Evolutionary conservation across 2,329 filamentous ascomycete species (phyloP).

Genomic region (Trichoderma lentiforme): DNA sequence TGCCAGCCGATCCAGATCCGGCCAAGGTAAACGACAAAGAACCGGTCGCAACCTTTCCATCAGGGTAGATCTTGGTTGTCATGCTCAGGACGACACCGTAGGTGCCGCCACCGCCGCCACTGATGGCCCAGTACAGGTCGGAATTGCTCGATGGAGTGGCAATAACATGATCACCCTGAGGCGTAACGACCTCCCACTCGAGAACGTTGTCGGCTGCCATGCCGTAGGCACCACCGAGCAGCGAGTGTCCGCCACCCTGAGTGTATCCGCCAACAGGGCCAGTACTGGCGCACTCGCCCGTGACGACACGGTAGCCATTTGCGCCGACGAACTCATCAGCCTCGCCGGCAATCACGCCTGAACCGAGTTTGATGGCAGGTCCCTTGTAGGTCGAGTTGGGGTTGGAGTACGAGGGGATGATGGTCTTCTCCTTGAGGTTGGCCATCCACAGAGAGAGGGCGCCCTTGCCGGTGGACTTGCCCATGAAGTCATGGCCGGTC

Average conservation of each 20-base stretch:
- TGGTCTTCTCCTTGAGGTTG: conserved; percentile 34
- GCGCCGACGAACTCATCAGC: too few species aligned
- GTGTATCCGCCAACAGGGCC: too few species aligned
- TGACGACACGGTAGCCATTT: conserved; percentile 45
- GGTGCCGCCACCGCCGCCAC: too few species aligned
- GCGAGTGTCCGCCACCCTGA: conserved; percentile 21
- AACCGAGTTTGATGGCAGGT: conserved; percentile 50
- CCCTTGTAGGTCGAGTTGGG: conserved; percentile 33
- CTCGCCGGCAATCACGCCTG: conserved; percentile 42
- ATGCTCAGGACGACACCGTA: too few species aligned
- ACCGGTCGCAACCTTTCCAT: too few species aligned
- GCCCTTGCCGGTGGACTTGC: conserved; percentile 37
- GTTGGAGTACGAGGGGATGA: conserved; percentile 19
- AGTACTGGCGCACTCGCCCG: conserved; percentile 36
- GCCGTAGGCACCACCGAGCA: conserved; percentile 41
- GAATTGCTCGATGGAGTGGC: conserved; percentile 33
- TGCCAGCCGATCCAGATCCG: too few species aligned
- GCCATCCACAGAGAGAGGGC: conserved; percentile 40
- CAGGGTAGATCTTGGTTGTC: too few species aligned
- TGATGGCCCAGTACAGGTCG: too few species aligned
- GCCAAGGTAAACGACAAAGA: too few species aligned
- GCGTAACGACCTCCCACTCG: conserved; percentile 45
- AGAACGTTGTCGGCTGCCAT: conserved; percentile 49
- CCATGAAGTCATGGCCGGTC: conserved; percentile 32
- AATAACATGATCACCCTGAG: conserved; percentile 38